phyloP scores from a whole-genome alignment of 2,329 filamentous ascomycete species.

The Calonectria hawksworthii region DNA sequence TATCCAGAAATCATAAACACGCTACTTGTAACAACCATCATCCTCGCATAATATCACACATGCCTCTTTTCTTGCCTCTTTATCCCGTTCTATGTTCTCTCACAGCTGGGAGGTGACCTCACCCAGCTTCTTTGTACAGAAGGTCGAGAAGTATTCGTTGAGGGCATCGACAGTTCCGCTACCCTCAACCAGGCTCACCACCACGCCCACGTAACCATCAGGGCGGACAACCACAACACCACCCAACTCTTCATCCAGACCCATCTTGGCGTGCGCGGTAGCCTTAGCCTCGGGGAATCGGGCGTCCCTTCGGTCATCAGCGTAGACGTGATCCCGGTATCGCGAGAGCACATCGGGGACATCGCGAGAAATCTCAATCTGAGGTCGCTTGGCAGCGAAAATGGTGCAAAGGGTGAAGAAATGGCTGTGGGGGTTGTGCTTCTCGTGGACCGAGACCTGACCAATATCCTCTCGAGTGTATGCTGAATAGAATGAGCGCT shows the following conservation, averaged over 20 bases:
- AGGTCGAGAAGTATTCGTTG: slow-evolving; percentile 84
- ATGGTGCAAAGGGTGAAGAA: slow-evolving; percentile 87
- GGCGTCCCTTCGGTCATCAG: slow-evolving; percentile 84
- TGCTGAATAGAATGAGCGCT: slow-evolving; percentile 78
- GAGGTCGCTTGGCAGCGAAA: slow-evolving; percentile 75
- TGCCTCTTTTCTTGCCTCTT: neutral
- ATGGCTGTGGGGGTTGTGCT: slow-evolving; percentile 84
- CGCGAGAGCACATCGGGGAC: slow-evolving; percentile 79
- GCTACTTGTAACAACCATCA: slow-evolving; percentile 5
- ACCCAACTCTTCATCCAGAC: slow-evolving; percentile 78
- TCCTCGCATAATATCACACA: neutral
- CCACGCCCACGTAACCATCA: slow-evolving; percentile 88
- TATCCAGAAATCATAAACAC: slow-evolving; percentile 8
- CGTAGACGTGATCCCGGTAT: slow-evolving; percentile 87
- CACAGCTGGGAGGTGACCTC: slow-evolving; percentile 46
- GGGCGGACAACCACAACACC: slow-evolving; percentile 88
- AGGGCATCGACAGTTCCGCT: slow-evolving; percentile 84
- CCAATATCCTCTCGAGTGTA: slow-evolving; percentile 75
- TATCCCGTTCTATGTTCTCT: neutral
- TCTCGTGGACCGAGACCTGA: slow-evolving; percentile 80
- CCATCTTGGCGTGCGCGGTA: slow-evolving; percentile 89
- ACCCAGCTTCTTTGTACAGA: slow-evolving; percentile 74
- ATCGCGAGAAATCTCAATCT: slow-evolving; percentile 80
- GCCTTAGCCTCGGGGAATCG: slow-evolving; percentile 78
- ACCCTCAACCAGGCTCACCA: slow-evolving; percentile 81